A percentile compares a stretch with the other conserved stretches of the same genome.
Evolutionary conservation across 176 grass and related monocot species (phyloP).

Genomic region (Oryza officinalis): DNA sequence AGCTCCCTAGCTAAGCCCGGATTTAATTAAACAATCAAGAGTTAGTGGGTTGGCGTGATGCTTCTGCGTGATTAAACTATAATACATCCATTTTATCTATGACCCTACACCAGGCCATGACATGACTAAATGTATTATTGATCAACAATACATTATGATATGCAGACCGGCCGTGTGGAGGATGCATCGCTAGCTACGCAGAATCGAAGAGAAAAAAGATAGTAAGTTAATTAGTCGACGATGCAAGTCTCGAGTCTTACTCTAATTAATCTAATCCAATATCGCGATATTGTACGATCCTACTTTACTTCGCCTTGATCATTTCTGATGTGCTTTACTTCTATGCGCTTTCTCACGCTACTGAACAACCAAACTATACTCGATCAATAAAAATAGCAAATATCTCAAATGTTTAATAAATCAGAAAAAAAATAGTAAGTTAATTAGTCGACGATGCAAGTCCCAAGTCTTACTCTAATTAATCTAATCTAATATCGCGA

Average conservation of each 20-base stretch:
- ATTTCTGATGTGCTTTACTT: background rate
- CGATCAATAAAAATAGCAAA: no score
- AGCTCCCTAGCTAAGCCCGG: conserved; percentile 11
- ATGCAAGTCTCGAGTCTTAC: background rate
- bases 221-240: background rate
- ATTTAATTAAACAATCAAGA: background rate
- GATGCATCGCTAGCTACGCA: background rate
- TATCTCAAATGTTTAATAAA: no score
- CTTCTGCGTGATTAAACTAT: background rate
- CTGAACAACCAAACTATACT: no score
- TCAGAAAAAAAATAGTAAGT: background rate
- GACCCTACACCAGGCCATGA: background rate
- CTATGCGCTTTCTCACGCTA: background rate
- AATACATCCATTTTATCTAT: conserved; percentile 7
- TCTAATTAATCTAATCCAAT: conserved; percentile 24
- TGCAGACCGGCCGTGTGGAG: background rate
- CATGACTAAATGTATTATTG: background rate
- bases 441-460: background rate
- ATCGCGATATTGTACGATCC: background rate
- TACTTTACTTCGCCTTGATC: background rate
- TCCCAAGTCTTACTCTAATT: conserved; percentile 28
- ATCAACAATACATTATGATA: background rate
- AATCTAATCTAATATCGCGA: background rate
- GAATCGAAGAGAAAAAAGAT: background rate
- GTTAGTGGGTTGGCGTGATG: conserved; percentile 40